A percentile compares a stretch with the other conserved stretches of the same genome.
Evolutionary conservation across 2,329 filamentous ascomycete species (phyloP).

Genomic region (Cryphonectria parasitica): DNA sequence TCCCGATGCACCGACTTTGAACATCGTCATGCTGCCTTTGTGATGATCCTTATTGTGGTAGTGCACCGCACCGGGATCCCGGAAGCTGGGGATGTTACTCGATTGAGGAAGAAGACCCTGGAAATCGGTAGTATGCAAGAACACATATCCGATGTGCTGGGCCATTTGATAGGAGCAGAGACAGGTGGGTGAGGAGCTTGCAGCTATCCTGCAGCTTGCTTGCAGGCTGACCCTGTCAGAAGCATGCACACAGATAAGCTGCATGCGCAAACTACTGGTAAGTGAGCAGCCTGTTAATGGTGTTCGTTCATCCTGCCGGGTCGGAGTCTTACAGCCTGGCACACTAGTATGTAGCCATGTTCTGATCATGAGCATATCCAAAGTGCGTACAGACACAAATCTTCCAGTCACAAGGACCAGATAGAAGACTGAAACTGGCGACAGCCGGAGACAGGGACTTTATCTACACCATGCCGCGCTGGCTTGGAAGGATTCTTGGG

Average conservation of each 20-base stretch:
- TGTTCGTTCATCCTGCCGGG: background rate
- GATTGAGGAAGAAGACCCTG: constrained; percentile 14
- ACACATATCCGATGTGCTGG: constrained; percentile 9
- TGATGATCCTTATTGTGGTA: background rate
- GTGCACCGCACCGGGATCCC: background rate
- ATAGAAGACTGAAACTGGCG: background rate
- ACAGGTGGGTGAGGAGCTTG: background rate
- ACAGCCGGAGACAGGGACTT: background rate
- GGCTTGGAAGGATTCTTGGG: background rate
- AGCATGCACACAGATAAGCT: constrained; percentile 9
- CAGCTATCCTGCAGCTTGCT: constrained; percentile 2
- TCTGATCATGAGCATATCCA: background rate
- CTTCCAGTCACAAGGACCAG: background rate
- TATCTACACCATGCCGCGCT: background rate
- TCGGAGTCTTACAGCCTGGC: background rate
- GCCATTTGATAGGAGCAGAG: background rate
- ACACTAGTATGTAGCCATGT: background rate
- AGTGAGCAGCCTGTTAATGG: background rate
- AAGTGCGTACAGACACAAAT: background rate
- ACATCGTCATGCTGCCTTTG: background rate
- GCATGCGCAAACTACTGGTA: background rate
- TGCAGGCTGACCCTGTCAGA: constrained; percentile 3
- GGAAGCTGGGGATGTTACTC: constrained; percentile 11
- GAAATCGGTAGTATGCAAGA: constrained; percentile 6
- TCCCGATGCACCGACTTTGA: constrained; percentile 12